Conservation (phyloP, 108 stramenopile genomes). For the Fragilaria radians region DNA sequence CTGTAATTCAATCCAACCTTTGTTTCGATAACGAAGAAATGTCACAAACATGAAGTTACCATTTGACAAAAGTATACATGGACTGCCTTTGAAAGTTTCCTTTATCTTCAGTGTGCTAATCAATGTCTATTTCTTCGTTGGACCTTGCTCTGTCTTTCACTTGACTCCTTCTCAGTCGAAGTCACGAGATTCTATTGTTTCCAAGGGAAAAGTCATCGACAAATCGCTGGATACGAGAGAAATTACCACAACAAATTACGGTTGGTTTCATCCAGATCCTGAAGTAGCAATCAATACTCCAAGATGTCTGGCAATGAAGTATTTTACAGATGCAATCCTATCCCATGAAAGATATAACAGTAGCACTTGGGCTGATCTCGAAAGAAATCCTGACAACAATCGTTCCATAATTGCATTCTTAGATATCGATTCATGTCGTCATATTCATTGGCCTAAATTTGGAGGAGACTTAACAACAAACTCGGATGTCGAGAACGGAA, state of each 20-base stretch:
- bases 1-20: no score
- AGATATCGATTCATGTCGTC: neutral
- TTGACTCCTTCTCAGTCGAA: no score
- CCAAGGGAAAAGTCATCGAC: no score
- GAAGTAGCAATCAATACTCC: neutral
- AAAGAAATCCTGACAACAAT: neutral
- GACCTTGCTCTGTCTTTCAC: no score
- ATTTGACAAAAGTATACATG: no score
- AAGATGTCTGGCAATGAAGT: neutral
- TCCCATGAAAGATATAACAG: neutral
- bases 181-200: no score
- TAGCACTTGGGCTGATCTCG: neutral
- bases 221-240: neutral
- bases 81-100: no score
- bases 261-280: neutral
- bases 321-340: neutral
- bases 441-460: slow-evolving; percentile 1
- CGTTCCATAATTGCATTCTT: neutral
- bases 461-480: neutral
- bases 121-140: no score
- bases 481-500: neutral
- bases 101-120: no score
- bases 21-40: no score
- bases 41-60: no score
- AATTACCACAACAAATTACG: neutral